Evolutionary conservation across 345 rosid species (phyloP).

Genomic region (Aquilaria sinensis): DNA sequence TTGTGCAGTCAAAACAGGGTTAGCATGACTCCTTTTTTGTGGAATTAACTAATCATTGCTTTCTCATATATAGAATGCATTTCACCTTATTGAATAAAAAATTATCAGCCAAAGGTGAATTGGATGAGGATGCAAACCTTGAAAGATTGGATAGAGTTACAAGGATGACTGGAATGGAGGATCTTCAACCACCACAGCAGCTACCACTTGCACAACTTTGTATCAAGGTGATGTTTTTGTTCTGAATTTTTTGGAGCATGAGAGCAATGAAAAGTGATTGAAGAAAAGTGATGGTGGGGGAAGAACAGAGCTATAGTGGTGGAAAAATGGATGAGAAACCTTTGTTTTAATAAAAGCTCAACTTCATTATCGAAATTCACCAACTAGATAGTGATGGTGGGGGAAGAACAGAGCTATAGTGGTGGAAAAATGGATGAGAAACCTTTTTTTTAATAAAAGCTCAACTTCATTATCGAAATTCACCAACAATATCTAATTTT

Average conservation of each 20-base stretch:
- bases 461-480: no score
- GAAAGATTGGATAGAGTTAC: conserved; percentile 45
- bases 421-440: no score
- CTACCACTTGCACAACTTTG: conserved; percentile 64
- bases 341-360: no score
- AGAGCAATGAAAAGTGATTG: no score
- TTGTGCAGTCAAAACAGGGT: conserved; percentile 69
- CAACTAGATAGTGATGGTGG: no score
- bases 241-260: not conserved
- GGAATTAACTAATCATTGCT: not conserved
- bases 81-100: not conserved
- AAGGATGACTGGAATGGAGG: conserved; percentile 70
- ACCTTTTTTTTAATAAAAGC: no score
- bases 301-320: no score
- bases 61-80: conserved; percentile 6
- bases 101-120: conserved; percentile 36
- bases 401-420: no score
- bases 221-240: conserved; percentile 52
- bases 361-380: no score
- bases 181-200: conserved; percentile 61
- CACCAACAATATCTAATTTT: no score
- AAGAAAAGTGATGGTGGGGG: no score
- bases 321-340: no score
- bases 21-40: conserved; percentile 17
- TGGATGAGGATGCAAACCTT: conserved; percentile 33